phyloP scores from a whole-genome alignment of 164 flowering plant genomes.

The Stephania cephalantha region DNA sequence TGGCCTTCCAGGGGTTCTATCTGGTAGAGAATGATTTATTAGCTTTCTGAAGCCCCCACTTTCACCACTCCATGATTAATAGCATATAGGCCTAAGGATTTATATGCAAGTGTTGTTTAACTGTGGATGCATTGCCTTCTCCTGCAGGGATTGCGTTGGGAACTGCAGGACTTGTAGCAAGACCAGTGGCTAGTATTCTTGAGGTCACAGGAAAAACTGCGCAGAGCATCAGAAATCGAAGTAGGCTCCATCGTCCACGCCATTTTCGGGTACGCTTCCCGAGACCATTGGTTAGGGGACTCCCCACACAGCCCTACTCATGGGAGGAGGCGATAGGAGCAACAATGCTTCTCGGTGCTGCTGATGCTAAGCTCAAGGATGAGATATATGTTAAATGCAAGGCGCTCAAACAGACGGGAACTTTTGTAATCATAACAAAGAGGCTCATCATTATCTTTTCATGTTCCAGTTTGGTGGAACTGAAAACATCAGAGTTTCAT shows the following conservation, averaged over 20 bases:
- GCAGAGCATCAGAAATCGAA: conserved; percentile 86
- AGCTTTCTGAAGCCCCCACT: neutral
- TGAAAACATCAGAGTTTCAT: conserved; percentile 57
- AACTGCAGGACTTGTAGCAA: conserved; percentile 84
- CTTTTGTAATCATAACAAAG: conserved; percentile 57
- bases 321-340: conserved; percentile 95
- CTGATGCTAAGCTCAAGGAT: conserved; percentile 43
- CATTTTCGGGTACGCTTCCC: conserved; percentile 71
- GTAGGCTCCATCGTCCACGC: conserved; percentile 46
- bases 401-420: conserved; percentile 59
- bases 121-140: neutral
- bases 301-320: conserved; percentile 70
- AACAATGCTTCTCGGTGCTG: conserved; percentile 52
- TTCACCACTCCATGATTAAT: neutral
- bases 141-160: conserved; percentile 80
- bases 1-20: conserved; percentile 91
- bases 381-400: conserved; percentile 64
- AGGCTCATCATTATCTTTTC: conserved; percentile 51
- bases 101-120: neutral
- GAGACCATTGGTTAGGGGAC: conserved; percentile 59
- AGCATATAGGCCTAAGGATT: neutral
- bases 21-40: conserved; percentile 45
- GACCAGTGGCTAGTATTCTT: conserved; percentile 91
- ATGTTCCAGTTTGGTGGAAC: conserved; percentile 49
- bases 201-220: conserved; percentile 97